Percentiles rank a stretch among this genome's conserved stretches.
phyloP scores from a whole-genome alignment of 257 asterid genomes.

The Solanum bulbocastanum region DNA sequence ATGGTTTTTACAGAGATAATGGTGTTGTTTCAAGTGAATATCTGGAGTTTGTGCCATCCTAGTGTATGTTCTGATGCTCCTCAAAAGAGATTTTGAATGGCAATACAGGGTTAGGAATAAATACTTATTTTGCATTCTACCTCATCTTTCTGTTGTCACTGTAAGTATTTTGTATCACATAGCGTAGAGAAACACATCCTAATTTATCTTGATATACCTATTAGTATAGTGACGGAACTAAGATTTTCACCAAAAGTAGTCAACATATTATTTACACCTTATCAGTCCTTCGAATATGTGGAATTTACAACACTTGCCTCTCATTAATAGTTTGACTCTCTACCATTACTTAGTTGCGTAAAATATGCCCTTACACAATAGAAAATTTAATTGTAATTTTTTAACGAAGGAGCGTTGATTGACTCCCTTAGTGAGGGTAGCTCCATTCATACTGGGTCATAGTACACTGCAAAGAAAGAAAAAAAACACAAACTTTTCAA shows the following conservation, averaged over 20 bases:
- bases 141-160: neutral
- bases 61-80: neutral
- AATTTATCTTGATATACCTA: too few relatives aligned
- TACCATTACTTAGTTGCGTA: too few relatives aligned
- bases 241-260: neutral
- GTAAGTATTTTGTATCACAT: neutral
- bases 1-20: neutral
- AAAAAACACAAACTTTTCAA: too few relatives aligned
- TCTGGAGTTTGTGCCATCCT: neutral
- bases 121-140: neutral
- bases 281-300: too few relatives aligned
- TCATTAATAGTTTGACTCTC: too few relatives aligned
- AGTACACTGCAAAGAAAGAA: too few relatives aligned
- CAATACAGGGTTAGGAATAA: neutral
- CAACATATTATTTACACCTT: neutral
- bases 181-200: neutral
- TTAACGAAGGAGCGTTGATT: too few relatives aligned
- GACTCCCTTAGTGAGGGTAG: too few relatives aligned
- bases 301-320: too few relatives aligned
- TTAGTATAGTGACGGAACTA: neutral
- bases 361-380: too few relatives aligned
- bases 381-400: too few relatives aligned
- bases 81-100: neutral
- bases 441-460: too few relatives aligned
- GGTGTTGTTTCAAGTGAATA: neutral